Conservation (phyloP, 345 rosid species). For the Syzygium grande region DNA sequence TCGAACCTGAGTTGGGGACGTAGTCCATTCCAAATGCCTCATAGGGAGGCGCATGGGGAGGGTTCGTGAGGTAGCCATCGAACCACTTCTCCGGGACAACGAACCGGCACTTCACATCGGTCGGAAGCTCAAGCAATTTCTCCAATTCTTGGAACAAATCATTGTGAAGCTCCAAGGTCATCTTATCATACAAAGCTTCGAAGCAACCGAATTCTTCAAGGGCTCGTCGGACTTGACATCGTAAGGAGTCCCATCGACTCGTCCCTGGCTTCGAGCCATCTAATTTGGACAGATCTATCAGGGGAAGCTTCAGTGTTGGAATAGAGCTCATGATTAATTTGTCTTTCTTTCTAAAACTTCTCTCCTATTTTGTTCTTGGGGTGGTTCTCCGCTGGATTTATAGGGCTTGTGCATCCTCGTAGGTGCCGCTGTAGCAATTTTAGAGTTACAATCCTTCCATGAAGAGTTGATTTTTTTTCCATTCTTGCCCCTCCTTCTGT, state of each 20-base stretch:
- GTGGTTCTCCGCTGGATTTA: not conserved
- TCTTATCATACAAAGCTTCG: not conserved
- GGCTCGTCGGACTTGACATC: not conserved
- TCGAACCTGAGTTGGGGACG: not conserved
- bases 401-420: not conserved
- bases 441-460: not conserved
- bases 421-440: not conserved
- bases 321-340: not conserved
- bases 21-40: not conserved
- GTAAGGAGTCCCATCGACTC: not conserved
- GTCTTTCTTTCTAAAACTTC: not conserved
- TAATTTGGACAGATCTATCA: not conserved
- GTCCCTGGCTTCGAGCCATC: not conserved
- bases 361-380: not conserved
- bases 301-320: not conserved
- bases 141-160: not conserved
- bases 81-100: not conserved
- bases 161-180: not conserved
- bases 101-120: not conserved
- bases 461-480: not conserved
- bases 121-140: not conserved
- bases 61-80: not conserved
- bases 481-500: too few relatives aligned
- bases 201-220: slow-evolving; percentile 2
- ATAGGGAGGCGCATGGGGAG: not conserved